Evolutionary conservation across 441 rosid species (phyloP).

Genomic region (Viola pubescens): DNA sequence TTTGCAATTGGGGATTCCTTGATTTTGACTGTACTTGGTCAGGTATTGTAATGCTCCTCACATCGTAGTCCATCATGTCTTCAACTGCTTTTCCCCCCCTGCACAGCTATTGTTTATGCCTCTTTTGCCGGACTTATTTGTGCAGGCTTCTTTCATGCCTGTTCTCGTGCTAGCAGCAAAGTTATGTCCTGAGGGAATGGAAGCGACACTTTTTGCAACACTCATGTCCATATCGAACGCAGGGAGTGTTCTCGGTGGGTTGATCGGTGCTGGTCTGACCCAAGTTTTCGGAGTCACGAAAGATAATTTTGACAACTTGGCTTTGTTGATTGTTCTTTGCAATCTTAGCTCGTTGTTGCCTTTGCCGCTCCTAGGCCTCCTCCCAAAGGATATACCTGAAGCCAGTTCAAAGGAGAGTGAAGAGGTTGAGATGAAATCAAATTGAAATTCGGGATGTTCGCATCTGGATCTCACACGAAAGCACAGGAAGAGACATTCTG

Average conservation of each 20-base stretch:
- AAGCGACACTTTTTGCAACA: conserved; percentile 93
- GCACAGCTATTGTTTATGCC: too few relatives aligned
- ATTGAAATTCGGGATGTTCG: conserved; percentile 23
- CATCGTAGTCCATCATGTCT: not conserved
- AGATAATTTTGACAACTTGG: conserved; percentile 67
- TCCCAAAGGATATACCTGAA: conserved; percentile 47
- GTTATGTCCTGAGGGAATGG: conserved; percentile 96
- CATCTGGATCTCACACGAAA: not conserved
- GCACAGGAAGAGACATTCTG: too few relatives aligned
- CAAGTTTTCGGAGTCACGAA: conserved; percentile 73
- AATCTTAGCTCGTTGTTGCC: conserved; percentile 92
- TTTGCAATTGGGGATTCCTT: conserved; percentile 94
- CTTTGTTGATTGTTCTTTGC: conserved; percentile 67
- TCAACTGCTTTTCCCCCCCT: too few relatives aligned
- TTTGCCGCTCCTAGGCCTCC: conserved; percentile 81
- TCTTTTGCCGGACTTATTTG: not conserved
- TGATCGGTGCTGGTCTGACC: conserved; percentile 82
- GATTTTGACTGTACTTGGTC: conserved; percentile 83
- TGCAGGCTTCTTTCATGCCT: conserved; percentile 95
- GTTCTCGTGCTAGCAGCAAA: conserved; percentile 90
- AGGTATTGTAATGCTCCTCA: conserved; percentile 37
- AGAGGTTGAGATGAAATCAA: conserved; percentile 76
- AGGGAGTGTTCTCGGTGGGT: conserved; percentile 86
- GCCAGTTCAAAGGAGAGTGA: conserved; percentile 28
- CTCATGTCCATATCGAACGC: conserved; percentile 93